A percentile compares a stretch with the other conserved stretches of the same genome.
Conservation (phyloP, 805 yeast species). For the Starmerella stigmatis region DNA sequence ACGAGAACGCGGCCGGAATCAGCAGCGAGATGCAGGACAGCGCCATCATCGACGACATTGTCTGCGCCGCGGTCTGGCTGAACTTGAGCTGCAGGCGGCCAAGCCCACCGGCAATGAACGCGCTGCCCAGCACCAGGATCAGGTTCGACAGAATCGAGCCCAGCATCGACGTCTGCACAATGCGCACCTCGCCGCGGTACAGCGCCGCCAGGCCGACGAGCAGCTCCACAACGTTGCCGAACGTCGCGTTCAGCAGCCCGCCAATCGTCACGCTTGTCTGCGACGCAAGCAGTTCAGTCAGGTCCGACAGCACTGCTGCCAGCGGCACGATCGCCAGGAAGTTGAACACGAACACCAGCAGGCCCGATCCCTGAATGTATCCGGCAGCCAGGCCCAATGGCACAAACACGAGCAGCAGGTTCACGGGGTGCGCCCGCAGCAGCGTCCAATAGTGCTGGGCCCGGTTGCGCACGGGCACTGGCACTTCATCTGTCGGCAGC, state of each 20-base stretch:
- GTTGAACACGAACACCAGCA: slow-evolving; percentile 56
- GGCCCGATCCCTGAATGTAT: slow-evolving; percentile 43
- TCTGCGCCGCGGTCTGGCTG: slow-evolving; percentile 95
- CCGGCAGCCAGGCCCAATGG: slow-evolving; percentile 82
- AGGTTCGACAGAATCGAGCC: slow-evolving; percentile 87
- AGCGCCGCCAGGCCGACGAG: slow-evolving; percentile 90
- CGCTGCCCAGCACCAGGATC: slow-evolving; percentile 82
- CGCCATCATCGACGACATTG: slow-evolving; percentile 90
- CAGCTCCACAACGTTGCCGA: slow-evolving; percentile 95
- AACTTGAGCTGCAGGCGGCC: slow-evolving; percentile 76
- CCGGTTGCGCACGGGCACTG: not conserved
- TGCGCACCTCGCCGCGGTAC: slow-evolving; percentile 71
- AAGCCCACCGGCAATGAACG: slow-evolving; percentile 87
- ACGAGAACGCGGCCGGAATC: slow-evolving; percentile 89
- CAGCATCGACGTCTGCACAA: slow-evolving; percentile 95
- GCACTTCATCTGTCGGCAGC: not conserved
- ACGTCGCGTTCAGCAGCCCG: slow-evolving; percentile 92
- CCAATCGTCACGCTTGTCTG: slow-evolving; percentile 88
- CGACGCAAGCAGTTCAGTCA: slow-evolving; percentile 84
- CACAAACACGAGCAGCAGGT: slow-evolving; percentile 65
- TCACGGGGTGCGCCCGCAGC: slow-evolving; percentile 36
- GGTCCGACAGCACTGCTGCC: slow-evolving; percentile 80
- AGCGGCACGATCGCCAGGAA: slow-evolving; percentile 89
- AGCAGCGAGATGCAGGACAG: slow-evolving; percentile 79
- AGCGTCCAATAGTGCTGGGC: slow-evolving; percentile 12